Conservation (phyloP, 305 asterid genomes). For the Rubia balearica region DNA sequence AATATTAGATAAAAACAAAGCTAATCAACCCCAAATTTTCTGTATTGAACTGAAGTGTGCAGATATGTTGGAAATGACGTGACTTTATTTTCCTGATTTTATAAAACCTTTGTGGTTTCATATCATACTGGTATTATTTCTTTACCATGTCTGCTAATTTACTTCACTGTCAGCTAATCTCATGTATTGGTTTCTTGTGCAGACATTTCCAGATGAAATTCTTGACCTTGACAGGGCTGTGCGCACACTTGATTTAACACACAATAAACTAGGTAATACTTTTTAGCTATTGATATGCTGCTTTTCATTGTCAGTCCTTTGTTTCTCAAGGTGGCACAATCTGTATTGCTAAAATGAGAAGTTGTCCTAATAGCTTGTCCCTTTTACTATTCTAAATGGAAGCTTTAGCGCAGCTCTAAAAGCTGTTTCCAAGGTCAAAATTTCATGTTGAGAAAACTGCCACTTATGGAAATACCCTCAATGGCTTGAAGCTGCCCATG, state of each 20-base stretch:
- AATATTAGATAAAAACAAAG: too few relatives aligned
- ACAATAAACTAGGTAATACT: constrained; percentile 62
- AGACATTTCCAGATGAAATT: constrained; percentile 90
- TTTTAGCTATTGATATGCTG: constrained; percentile 17
- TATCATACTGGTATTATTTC: not conserved
- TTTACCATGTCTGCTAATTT: not conserved
- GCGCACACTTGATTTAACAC: constrained; percentile 84
- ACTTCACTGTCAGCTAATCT: not conserved
- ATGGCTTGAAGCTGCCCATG: not conserved
- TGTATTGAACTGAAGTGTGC: not conserved
- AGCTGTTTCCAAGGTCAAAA: not conserved
- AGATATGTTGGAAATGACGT: not conserved
- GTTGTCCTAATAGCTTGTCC: not conserved
- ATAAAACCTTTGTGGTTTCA: not conserved
- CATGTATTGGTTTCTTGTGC: constrained; percentile 16
- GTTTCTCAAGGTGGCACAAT: not conserved
- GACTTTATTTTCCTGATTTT: not conserved
- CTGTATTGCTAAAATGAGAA: not conserved
- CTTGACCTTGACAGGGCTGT: constrained; percentile 74
- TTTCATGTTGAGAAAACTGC: not conserved
- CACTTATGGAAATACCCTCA: not conserved
- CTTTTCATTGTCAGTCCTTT: constrained; percentile 1
- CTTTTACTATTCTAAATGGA: not conserved
- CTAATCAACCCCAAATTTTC: too few relatives aligned
- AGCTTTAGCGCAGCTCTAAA: not conserved